Evolutionary conservation across 164 flowering plant genomes (phyloP).

Genomic region (Tinospora cordifolia): DNA sequence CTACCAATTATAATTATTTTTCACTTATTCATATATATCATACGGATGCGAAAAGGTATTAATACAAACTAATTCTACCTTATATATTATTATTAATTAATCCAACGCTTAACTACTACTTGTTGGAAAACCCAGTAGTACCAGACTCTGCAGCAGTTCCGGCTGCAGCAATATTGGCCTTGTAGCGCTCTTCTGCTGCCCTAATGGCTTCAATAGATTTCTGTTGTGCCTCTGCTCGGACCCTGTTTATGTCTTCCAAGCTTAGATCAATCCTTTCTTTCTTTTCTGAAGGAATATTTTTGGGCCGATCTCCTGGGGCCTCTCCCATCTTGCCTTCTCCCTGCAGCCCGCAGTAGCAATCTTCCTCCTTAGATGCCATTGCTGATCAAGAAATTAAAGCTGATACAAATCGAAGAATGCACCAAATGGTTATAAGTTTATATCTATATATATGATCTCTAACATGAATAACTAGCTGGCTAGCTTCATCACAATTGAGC

Average conservation of each 20-base stretch:
- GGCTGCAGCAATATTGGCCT: background rate
- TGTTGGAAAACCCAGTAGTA: background rate
- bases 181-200: background rate
- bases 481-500: background rate
- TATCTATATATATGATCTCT: background rate
- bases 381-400: background rate
- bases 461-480: background rate
- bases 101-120: background rate
- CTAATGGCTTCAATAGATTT: background rate
- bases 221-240: conserved; percentile 3
- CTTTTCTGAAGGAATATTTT: background rate
- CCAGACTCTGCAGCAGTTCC: background rate
- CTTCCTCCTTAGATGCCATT: background rate
- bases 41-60: too few species aligned
- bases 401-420: too few species aligned
- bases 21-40: too few species aligned
- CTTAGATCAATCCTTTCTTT: background rate
- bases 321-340: background rate
- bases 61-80: too few species aligned
- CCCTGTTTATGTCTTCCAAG: background rate
- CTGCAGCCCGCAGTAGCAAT: too few species aligned
- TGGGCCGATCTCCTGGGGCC: background rate
- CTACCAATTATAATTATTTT: too few species aligned
- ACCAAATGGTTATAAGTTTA: too few species aligned
- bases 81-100: too few species aligned